Conservation (phyloP, 441 rosid genomes). For the Adansonia gregorii region DNA sequence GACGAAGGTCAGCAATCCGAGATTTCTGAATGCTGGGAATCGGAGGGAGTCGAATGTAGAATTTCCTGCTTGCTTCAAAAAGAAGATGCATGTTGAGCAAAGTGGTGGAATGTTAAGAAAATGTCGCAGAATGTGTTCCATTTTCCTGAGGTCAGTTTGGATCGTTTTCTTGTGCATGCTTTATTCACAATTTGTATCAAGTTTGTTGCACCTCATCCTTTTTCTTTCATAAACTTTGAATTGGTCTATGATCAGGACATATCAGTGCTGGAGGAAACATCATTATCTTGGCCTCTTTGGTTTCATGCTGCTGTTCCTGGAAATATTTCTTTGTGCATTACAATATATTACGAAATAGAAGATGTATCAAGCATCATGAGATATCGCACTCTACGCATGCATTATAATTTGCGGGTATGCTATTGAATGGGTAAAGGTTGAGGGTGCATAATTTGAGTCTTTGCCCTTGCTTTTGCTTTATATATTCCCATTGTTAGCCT, state of each 20-base stretch:
- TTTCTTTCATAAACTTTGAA: conserved; percentile 33
- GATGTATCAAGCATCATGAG: conserved; percentile 75
- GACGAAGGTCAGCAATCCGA: conserved; percentile 90
- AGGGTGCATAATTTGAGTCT: conserved; percentile 17
- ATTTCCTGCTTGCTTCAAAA: conserved; percentile 75
- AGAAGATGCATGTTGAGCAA: conserved; percentile 46
- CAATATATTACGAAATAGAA: conserved; percentile 87
- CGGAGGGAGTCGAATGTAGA: conserved; percentile 52
- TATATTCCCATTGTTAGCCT: background rate
- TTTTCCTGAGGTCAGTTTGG: conserved; percentile 81
- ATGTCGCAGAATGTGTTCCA: conserved; percentile 51
- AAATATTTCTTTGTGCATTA: conserved; percentile 58
- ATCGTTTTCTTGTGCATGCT: conserved; percentile 29
- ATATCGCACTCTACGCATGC: conserved; percentile 89
- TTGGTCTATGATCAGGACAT: conserved; percentile 57
- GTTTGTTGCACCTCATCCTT: conserved; percentile 27
- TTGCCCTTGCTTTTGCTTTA: conserved; percentile 6
- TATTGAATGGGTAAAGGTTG: conserved; percentile 26
- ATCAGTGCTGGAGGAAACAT: conserved; percentile 54
- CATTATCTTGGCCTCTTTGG: conserved; percentile 93
- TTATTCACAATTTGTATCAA: conserved; percentile 26
- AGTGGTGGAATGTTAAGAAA: conserved; percentile 38
- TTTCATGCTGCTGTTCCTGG: conserved; percentile 94
- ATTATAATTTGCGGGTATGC: conserved; percentile 75
- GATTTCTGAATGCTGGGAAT: conserved; percentile 67